Evolutionary conservation across 2,329 filamentous ascomycete species (phyloP), one percentile per base, ranked within the genome.

Genomic region (Endoconidiophora laricicola): DNA sequence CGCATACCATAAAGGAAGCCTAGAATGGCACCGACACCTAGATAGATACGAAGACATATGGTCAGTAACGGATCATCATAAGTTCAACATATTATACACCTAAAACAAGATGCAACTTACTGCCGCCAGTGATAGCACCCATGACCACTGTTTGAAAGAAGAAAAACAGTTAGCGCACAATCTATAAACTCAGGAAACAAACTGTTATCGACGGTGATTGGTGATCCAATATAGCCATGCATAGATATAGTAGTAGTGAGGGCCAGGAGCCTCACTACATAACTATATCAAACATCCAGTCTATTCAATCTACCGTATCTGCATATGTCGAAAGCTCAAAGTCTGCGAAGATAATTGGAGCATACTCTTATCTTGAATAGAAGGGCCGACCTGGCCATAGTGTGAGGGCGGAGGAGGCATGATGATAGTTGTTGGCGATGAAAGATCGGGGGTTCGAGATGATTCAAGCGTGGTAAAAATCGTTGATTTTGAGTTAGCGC

Each of bases 71-170:
- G 29, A 33, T 33, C 29, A 33, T 33, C 29, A 14, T 14, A 12
- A 44, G 3, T 18, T 6, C 16, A 26, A 24, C 14, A 10, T 16
- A 18, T 18, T 14, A 26, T 24, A 10, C 16, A 20, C n/a, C 9
- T 4, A 24, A 24, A 40, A 16, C 18, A 48, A 16, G 22, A 43
- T 37, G 48, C 47, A 48, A 77, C 87, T 60, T 83, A 96, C 90
- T 93, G 64, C 87, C 86, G 59, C 91, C 91, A 87, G 96, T 96
- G 81, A 98, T 81, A 55, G 84, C 87, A 59, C 91, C 91, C 87
- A 96, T 95, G 73, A 94, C 95, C 66, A 88, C 87, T 94, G 63
- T 45, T 23, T 16, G n/a, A 16, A 22, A 6, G 23, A 10, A 24
- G 20, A 39, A 33, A 41, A 6, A 26, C 12, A 5, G 26, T 48